Evolutionary conservation across 495 filamentous ascomycete genomes (phyloP).

Genomic region (Neurospora sp.): DNA sequence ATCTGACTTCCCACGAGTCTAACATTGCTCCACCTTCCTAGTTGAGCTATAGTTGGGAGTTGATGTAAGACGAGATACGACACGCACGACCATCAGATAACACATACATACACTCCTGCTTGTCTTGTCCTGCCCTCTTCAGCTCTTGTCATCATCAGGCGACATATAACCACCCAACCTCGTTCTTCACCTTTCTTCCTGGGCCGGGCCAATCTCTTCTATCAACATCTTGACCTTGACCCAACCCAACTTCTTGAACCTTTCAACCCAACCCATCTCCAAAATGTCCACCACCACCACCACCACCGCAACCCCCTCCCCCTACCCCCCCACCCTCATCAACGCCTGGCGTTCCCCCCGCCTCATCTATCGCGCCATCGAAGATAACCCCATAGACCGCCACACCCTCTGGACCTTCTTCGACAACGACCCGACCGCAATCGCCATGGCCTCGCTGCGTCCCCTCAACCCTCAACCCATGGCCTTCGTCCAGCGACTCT

Average conservation of each 20-base stretch:
- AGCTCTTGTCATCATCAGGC: not conserved
- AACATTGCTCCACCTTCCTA: not conserved
- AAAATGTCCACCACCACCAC: not conserved
- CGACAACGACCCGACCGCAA: constrained; percentile 15
- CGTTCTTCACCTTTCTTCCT: not conserved
- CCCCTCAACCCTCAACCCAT: constrained; percentile 16
- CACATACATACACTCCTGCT: not conserved
- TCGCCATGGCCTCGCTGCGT: constrained; percentile 14
- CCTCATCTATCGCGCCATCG: constrained; percentile 27
- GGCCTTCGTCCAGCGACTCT: constrained; percentile 2
- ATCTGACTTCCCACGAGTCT: not conserved
- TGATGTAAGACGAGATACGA: not conserved
- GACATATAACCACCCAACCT: not conserved
- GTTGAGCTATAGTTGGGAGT: not conserved
- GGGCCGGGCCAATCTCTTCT: not conserved
- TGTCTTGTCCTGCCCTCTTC: not conserved
- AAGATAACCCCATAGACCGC: constrained; percentile 23
- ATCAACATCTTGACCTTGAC: not conserved
- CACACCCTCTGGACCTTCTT: constrained; percentile 16
- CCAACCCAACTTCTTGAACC: not conserved
- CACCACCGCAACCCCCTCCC: not conserved
- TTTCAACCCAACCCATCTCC: not conserved
- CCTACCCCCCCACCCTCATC: not conserved
- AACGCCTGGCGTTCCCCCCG: constrained; percentile 22
- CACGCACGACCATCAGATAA: not conserved